Evolutionary conservation across 1,284 basidiomycete species (phyloP), one percentile per base, ranked within the genome.

Genomic region (Sporisorium reilianum): DNA sequence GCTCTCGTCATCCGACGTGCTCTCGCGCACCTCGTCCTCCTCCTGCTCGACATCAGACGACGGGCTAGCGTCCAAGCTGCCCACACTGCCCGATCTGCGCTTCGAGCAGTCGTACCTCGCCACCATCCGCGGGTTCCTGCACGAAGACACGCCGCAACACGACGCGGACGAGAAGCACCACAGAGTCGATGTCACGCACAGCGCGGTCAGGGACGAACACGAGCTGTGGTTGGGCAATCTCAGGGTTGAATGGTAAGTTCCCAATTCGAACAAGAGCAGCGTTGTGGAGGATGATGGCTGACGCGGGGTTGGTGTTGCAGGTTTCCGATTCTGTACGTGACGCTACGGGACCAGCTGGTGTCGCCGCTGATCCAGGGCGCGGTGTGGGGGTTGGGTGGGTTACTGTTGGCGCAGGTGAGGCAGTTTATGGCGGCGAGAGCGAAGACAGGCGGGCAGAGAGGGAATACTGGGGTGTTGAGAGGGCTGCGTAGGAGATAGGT

Each of bases 51-150:
- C 55, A 0, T 60, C 50, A 18, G 45, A 63, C 11, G 23, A 22
- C 5, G 55, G 34, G 20, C 11, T 53, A 20, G 23, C 42, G 7
- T 20, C 56, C 3, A 64, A 71, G 30, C 51, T 75, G 0, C 64
- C 68, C 5, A 65, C 68, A 2, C 56, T 81, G 1, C 80, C 80
- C 7, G 80, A 81, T 44, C 61, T 81, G 20, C 71, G 80, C 25
- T 81, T 81, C 46, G 80, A 81, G 59, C 77, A 80, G 48, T 77
- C 70, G 16, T 81, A 80, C 50, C 61, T 81, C 10, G 75, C 80
- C 30, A 77, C 74, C 23, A 73, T 81, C 18, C 60, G 79, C 5
- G 55, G 52, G 4, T 78, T 79, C 42, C 53, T 81, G 12, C 80
- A 81, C 52, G 79, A 65, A 55, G 61, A 60, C 2, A 30, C 40